These are phyloP conservation scores for Rutidosis leptorrhynchoides DNA, from an alignment of 129 eudicot genomes.

Conservation along the genomic window DNA sequence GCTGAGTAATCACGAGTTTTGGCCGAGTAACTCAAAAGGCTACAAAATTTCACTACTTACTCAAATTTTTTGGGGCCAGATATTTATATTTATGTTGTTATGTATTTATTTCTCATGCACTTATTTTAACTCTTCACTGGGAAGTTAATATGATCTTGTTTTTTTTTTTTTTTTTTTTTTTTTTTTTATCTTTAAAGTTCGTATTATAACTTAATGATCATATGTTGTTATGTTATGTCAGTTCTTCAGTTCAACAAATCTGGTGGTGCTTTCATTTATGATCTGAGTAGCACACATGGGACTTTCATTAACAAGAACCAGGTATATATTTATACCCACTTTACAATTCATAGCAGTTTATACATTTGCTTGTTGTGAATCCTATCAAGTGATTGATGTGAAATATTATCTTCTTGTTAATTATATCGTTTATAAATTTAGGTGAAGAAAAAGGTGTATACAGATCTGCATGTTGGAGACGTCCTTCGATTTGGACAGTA, in stretches of 20 bases:
- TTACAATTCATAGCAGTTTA: constrained; percentile 1
- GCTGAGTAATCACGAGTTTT: no score
- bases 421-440: constrained; percentile 15
- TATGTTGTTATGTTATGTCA: constrained; percentile 26
- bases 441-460: constrained; percentile 71
- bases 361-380: neutral
- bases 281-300: constrained; percentile 96
- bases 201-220: constrained; percentile 22
- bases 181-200: neutral
- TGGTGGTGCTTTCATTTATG: constrained; percentile 79
- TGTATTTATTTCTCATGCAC: neutral
- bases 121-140: neutral
- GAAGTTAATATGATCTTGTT: neutral
- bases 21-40: no score
- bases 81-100: no score
- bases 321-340: constrained; percentile 47
- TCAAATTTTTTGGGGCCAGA: no score
- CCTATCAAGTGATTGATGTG: neutral
- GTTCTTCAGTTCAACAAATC: constrained; percentile 88
- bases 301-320: constrained; percentile 81
- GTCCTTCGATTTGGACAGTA: constrained; percentile 97
- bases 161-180: neutral
- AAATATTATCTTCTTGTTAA: constrained; percentile 15
- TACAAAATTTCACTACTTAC: no score
- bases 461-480: constrained; percentile 92